Conservation (phyloP, 306 rosid genomes). For the Sphenostylis stenocarpa region DNA sequence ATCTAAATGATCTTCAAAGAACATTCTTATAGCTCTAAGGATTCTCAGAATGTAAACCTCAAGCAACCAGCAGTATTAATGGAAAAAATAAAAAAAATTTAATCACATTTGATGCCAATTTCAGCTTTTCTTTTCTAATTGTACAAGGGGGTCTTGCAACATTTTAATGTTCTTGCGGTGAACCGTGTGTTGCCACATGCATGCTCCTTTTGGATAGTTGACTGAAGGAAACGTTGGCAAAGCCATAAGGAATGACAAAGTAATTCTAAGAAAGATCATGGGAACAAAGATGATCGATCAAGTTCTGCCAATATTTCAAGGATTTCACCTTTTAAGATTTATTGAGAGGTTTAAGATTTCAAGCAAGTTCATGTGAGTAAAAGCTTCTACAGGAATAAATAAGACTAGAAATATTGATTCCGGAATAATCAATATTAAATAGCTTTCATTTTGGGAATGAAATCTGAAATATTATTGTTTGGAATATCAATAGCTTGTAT, state of each 20-base stretch:
- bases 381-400: slow-evolving; percentile 62
- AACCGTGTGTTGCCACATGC: not conserved
- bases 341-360: slow-evolving; percentile 66
- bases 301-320: slow-evolving; percentile 51
- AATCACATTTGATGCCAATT: not conserved
- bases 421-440: slow-evolving; percentile 67
- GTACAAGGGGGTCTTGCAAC: not conserved
- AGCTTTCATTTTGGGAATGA: slow-evolving; percentile 65
- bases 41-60: slow-evolving; percentile 6
- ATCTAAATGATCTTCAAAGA: too few relatives aligned
- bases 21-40: not conserved
- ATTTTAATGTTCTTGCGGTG: too few relatives aligned
- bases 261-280: slow-evolving; percentile 74
- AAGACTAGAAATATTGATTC: slow-evolving; percentile 69
- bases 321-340: slow-evolving; percentile 64
- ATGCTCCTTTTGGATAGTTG: slow-evolving; percentile 35
- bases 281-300: slow-evolving; percentile 54
- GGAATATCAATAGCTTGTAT: slow-evolving; percentile 61
- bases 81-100: slow-evolving; percentile 29
- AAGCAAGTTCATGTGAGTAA: slow-evolving; percentile 50
- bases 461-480: slow-evolving; percentile 60
- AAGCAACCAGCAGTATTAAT: not conserved
- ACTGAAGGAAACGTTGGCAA: slow-evolving; percentile 70
- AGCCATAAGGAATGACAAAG: slow-evolving; percentile 56
- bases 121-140: not conserved